Conservation (phyloP, 2,329 filamentous ascomycete species). For the Colletotrichum abscissum region DNA sequence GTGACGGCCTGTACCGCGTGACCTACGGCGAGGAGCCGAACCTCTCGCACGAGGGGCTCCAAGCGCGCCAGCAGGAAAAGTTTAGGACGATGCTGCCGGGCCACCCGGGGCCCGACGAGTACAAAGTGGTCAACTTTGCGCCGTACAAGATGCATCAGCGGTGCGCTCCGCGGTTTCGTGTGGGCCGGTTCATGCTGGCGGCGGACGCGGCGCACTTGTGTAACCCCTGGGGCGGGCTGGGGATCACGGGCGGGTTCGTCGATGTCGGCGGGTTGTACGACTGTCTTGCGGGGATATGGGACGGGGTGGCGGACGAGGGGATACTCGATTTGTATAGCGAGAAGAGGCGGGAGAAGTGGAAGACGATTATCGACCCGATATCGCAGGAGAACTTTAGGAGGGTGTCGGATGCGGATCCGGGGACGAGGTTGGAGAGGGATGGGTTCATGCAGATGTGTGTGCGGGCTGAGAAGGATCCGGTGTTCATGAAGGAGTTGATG, state of each 20-base stretch:
- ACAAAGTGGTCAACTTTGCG: conserved; percentile 66
- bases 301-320: conserved; percentile 53
- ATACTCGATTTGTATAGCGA: conserved; percentile 59
- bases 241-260: conserved; percentile 73
- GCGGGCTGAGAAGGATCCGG: conserved; percentile 47
- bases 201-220: conserved; percentile 71
- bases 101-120: conserved; percentile 67
- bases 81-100: conserved; percentile 70
- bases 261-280: conserved; percentile 72
- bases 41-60: conserved; percentile 64
- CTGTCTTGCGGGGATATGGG: conserved; percentile 61
- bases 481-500: conserved; percentile 47
- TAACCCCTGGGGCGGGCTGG: conserved; percentile 68
- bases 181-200: conserved; percentile 66
- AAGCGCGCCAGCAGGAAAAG: conserved; percentile 63
- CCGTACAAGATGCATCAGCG: conserved; percentile 73
- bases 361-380: conserved; percentile 55
- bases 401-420: conserved; percentile 53
- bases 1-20: conserved; percentile 70
- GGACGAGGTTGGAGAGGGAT: conserved; percentile 42
- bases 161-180: conserved; percentile 66
- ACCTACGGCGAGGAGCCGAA: conserved; percentile 70
- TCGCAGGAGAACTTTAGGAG: conserved; percentile 57
- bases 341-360: conserved; percentile 58
- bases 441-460: conserved; percentile 52